Evolutionary conservation across 2,329 filamentous ascomycete genomes (phyloP).

Genomic region (Ophiostoma perfectum): DNA sequence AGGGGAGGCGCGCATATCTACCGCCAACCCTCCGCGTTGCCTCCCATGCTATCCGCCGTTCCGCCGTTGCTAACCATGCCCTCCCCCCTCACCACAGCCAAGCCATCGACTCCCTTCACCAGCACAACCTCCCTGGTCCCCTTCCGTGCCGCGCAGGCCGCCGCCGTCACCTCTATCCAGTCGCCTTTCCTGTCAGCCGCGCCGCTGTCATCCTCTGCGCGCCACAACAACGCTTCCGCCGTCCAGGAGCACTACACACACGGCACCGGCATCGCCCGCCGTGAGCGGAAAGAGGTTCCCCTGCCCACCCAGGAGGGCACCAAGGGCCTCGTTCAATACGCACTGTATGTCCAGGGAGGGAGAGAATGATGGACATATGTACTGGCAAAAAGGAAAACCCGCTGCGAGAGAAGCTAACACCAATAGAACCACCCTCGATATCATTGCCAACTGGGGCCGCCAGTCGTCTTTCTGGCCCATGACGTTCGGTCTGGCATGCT

Average conservation of each 20-base stretch:
- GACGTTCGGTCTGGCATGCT: conserved; percentile 84
- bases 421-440: conserved; percentile 67
- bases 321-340: conserved; percentile 78
- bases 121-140: conserved; percentile 51
- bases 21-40: not conserved
- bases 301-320: conserved; percentile 72
- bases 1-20: not conserved
- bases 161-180: conserved; percentile 45
- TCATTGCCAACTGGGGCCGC: conserved; percentile 76
- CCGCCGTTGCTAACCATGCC: conserved; percentile 2
- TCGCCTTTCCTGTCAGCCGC: conserved; percentile 49
- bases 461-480: conserved; percentile 84
- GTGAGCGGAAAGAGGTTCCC: conserved; percentile 63
- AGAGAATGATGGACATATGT: too few relatives aligned
- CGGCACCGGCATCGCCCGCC: conserved; percentile 46
- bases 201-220: conserved; percentile 60
- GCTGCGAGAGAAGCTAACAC: not conserved
- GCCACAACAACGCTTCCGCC: conserved; percentile 56
- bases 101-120: conserved; percentile 43
- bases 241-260: conserved; percentile 44
- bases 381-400: too few relatives aligned
- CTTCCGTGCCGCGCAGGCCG: conserved; percentile 49
- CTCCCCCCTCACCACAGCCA: conserved; percentile 44
- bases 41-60: not conserved
- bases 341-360: conserved; percentile 58